phyloP scores from a whole-genome alignment of 352 stramenopile species.

The Globisporangium camurandrum region DNA sequence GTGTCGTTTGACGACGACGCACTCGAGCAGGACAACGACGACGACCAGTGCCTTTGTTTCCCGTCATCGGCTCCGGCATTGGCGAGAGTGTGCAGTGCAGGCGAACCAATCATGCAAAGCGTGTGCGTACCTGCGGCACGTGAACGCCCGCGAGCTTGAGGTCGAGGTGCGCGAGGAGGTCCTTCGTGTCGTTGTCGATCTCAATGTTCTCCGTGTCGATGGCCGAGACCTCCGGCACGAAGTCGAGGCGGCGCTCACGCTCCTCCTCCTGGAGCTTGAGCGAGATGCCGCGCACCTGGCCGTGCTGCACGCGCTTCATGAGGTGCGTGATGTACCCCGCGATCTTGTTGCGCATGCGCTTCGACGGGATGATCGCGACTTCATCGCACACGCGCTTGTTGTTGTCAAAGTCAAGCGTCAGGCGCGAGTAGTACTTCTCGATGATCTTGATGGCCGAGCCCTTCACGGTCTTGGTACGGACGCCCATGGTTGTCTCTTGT shows the following conservation, averaged over 20 bases:
- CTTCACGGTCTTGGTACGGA: constrained; percentile 99
- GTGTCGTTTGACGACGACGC: not conserved
- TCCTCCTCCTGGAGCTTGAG: constrained; percentile 99
- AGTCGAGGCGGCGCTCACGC: constrained; percentile 98
- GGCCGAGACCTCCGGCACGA: constrained; percentile 97
- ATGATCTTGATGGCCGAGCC: constrained; percentile 99
- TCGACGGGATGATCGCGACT: constrained; percentile 98
- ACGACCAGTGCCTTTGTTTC: too few species aligned
- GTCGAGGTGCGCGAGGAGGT: constrained; percentile 95
- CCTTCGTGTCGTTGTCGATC: constrained; percentile 98
- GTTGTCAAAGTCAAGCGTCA: constrained; percentile 99
- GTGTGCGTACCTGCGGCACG: constrained; percentile 74
- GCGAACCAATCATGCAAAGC: constrained; percentile 8
- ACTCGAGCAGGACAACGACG: constrained; percentile 8
- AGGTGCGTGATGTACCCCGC: constrained; percentile 99
- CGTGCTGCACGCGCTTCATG: constrained; percentile 99
- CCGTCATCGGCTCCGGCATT: constrained; percentile 81
- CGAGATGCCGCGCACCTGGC: constrained; percentile 98
- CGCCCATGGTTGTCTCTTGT: constrained; percentile 87
- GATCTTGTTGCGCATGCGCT: constrained; percentile 99
- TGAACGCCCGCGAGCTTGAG: constrained; percentile 89
- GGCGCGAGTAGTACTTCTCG: constrained; percentile 99
- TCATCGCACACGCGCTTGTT: constrained; percentile 98
- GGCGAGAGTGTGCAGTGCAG: constrained; percentile 4
- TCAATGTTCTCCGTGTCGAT: constrained; percentile 92